Evolutionary conservation across 208 protist species (phyloP).

Genomic region (Wallacemonas rigidus): DNA sequence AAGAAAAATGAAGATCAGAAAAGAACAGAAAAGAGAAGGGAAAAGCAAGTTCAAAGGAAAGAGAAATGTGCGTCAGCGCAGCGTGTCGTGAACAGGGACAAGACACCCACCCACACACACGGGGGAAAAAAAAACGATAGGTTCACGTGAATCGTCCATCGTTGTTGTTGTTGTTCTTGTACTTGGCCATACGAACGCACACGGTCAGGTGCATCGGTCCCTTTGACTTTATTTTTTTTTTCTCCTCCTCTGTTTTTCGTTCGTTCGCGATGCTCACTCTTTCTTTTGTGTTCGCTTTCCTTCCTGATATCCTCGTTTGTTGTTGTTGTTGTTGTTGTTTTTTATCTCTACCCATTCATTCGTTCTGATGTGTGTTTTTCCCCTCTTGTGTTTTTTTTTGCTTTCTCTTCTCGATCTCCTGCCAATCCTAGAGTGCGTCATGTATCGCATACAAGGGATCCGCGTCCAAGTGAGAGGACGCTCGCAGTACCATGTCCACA

Average conservation of each 20-base stretch:
- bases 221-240: too few relatives aligned
- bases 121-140: too few relatives aligned
- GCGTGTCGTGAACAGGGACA: background rate
- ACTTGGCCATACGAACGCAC: too few relatives aligned
- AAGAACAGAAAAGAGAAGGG: background rate
- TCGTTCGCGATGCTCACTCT: background rate
- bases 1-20: background rate
- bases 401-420: background rate
- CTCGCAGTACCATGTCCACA: too few relatives aligned
- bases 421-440: conserved; percentile 7
- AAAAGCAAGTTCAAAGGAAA: background rate
- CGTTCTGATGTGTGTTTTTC: conserved; percentile 1
- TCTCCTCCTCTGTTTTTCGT: too few relatives aligned
- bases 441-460: background rate
- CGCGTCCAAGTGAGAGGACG: too few relatives aligned
- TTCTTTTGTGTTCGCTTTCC: background rate
- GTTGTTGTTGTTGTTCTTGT: too few relatives aligned
- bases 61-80: background rate
- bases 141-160: too few relatives aligned
- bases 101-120: too few relatives aligned
- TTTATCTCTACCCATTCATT: background rate
- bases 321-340: conserved; percentile 1
- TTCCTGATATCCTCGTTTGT: conserved; percentile 10
- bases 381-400: conserved; percentile 4
- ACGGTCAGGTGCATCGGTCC: too few relatives aligned